phyloP scores from a whole-genome alignment of 176 grass and related monocot species.

The Carex pumila region DNA sequence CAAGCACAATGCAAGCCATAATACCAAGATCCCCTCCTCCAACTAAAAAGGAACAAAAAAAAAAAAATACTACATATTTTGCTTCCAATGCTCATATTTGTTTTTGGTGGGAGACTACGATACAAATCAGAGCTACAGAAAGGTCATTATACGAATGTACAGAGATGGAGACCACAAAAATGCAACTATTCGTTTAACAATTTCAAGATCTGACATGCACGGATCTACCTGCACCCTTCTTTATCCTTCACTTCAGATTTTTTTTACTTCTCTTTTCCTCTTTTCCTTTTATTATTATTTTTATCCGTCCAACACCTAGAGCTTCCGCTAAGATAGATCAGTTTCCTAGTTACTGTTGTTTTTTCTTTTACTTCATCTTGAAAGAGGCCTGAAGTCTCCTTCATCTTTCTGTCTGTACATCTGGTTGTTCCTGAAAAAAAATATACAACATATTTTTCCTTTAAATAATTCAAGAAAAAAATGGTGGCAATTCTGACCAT shows the following conservation, averaged over 20 bases:
- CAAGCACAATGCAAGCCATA: neutral
- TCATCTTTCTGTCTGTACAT: constrained; percentile 73
- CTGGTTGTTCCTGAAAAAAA: constrained; percentile 36
- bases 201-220: neutral
- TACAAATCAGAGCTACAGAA: neutral
- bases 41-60: neutral
- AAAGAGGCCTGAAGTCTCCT: constrained; percentile 70
- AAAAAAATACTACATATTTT: neutral
- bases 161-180: neutral
- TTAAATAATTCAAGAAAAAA: neutral
- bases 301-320: neutral
- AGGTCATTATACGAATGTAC: constrained; percentile 12
- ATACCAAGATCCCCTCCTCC: neutral
- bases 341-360: neutral
- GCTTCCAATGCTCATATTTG: neutral
- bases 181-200: neutral
- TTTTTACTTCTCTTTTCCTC: neutral
- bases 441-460: neutral
- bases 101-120: neutral
- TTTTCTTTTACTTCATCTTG: constrained; percentile 28
- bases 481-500: neutral
- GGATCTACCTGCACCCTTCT: neutral
- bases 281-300: neutral
- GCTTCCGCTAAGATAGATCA: neutral
- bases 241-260: neutral